Percentiles rank a stretch among this genome's conserved stretches.
Evolutionary conservation across 306 rosid species (phyloP).

Genomic region (Lithocarpus polystachyus): DNA sequence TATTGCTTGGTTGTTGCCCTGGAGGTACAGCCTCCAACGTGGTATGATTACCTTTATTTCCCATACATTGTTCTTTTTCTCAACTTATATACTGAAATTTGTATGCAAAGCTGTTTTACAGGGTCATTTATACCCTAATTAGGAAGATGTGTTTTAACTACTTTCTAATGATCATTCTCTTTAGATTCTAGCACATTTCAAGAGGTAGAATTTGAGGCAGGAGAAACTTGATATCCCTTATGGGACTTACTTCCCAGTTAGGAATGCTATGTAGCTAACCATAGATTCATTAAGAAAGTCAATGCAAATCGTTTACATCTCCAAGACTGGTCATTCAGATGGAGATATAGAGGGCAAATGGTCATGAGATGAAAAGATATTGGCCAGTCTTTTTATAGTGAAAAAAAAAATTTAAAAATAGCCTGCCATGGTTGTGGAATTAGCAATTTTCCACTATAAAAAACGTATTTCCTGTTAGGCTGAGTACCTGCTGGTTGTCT

Average conservation of each 20-base stretch:
- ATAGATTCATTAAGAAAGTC: background rate
- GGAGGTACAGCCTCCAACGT: conserved; percentile 54
- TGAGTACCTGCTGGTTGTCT: background rate
- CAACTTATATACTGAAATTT: background rate
- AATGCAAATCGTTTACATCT: background rate
- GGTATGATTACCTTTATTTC: conserved; percentile 25
- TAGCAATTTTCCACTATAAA: background rate
- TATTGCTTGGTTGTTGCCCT: conserved; percentile 48
- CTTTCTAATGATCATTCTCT: background rate
- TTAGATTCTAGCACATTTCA: background rate
- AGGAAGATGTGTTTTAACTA: background rate
- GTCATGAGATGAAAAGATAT: background rate
- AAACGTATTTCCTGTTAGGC: background rate
- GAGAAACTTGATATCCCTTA: background rate
- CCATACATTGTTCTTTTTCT: background rate
- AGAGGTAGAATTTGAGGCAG: background rate
- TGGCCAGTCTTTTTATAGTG: background rate
- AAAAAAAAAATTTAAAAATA: no score
- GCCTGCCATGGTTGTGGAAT: background rate
- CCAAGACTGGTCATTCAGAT: background rate
- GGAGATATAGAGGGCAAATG: background rate
- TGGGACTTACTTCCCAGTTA: background rate
- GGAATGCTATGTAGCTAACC: background rate
- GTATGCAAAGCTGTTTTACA: background rate
- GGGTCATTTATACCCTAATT: background rate